Base-by-base conservation (phyloP, 495 filamentous ascomycete species). In the Corynascus novoguineensis region DNA sequence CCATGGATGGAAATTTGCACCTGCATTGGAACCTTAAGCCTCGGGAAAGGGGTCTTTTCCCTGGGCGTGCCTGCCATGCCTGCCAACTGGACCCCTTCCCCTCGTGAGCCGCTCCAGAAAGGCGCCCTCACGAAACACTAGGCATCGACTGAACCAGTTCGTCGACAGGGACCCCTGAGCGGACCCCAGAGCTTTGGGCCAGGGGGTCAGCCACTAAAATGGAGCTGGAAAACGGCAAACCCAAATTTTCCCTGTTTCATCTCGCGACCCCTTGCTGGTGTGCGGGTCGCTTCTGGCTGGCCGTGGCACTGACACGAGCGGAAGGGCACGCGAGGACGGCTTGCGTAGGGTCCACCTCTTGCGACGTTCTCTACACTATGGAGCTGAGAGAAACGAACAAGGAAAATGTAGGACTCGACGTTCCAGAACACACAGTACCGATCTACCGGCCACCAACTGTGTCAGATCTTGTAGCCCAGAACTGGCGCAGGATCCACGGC, bases 221-320 rank as follows among this genome's bases (percentile, higher is more conserved):
- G 37, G 37, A n/a, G 17, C 21, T 4, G 37, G 5, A 7, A 15
- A 41, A 7, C 37, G 14, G 21, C 8, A 41, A 41, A n/a, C 15
- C 37, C 37, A 41, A 41, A 21, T 31, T 19, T 41, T 41, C 37
- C 37, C 37, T 41, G 37, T 41, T 41, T 41, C 37, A 41, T 17
- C 15, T 45, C 27, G 12, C 25, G 22, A 17, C 44, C 44, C 42
- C 44, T 47, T 27, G 25, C 25, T 31, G 24, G 49, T n/a, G n/a
- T n/a, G n/a, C 28, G 49, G 41, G 48, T 34, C 17, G 40, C 38
- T 12, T 15, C 38, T 19, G 29, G 21, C 56, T 49, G 51, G 48
- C 40, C 56, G 51, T 53, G 56, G 56, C 24, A n/a, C n/a, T n/a
- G n/a, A n/a, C n/a, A n/a, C n/a, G n/a, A n/a, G n/a, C n/a, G n/a